These are phyloP conservation scores for Tolypocladium sp. DNA, from an alignment of 2,329 filamentous ascomycete species.

Conservation along the genomic window DNA sequence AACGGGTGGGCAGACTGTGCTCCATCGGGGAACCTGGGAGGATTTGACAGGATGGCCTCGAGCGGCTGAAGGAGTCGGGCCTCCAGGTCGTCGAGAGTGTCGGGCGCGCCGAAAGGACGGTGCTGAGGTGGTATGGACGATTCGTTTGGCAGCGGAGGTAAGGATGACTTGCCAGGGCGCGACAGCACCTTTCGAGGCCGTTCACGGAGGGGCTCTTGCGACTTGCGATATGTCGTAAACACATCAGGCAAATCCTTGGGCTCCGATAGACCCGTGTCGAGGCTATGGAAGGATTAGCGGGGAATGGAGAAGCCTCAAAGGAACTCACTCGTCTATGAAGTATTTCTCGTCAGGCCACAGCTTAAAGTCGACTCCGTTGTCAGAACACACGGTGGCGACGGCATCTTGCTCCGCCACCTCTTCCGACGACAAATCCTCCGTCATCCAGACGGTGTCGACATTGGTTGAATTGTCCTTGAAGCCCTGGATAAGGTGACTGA, in stretches of 20 bases:
- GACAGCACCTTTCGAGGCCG: constrained; percentile 51
- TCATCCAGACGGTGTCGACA: constrained; percentile 65
- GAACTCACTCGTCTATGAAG: constrained; percentile 65
- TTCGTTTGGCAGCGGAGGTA: constrained; percentile 48
- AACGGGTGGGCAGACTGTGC: constrained; percentile 56
- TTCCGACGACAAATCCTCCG: constrained; percentile 58
- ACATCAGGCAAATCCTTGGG: constrained; percentile 59
- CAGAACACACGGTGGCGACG: constrained; percentile 42
- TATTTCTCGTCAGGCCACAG: constrained; percentile 70
- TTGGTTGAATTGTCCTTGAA: constrained; percentile 30
- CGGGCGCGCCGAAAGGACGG: constrained; percentile 55
- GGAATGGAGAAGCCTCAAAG: background rate
- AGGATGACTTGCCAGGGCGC: constrained; percentile 33
- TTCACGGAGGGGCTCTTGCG: constrained; percentile 59
- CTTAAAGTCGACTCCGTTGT: constrained; percentile 49
- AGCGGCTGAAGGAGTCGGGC: constrained; percentile 50
- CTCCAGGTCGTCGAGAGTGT: constrained; percentile 41
- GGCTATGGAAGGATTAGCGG: constrained; percentile 31
- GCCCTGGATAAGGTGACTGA: constrained; percentile 46
- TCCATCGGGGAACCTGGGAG: constrained; percentile 42
- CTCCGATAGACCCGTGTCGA: constrained; percentile 51
- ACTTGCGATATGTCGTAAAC: constrained; percentile 67
- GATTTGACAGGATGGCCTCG: constrained; percentile 35
- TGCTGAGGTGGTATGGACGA: constrained; percentile 46
- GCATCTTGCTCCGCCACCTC: constrained; percentile 56